phyloP scores from a whole-genome alignment of 2,329 filamentous ascomycete genomes.

The Fusarium sp. region DNA sequence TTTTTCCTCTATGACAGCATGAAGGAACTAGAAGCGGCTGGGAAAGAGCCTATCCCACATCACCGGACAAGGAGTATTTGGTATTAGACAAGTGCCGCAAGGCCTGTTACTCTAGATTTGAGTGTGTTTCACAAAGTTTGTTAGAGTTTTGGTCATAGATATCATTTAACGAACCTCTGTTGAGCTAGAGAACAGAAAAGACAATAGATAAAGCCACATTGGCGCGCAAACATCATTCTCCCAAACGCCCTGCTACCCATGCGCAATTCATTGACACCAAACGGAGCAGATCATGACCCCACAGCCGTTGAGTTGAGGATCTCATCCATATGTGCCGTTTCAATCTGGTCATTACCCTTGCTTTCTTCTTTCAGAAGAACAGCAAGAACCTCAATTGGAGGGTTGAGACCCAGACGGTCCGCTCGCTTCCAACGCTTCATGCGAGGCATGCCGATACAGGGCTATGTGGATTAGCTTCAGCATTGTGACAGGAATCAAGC shows the following conservation, averaged over 20 bases:
- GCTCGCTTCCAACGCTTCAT: conserved; percentile 90
- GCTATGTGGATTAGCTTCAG: conserved; percentile 56
- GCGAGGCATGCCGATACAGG: conserved; percentile 86
- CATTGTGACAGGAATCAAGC: not conserved
- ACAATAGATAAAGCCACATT: conserved; percentile 33
- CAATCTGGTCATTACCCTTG: conserved; percentile 61
- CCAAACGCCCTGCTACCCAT: conserved; percentile 39
- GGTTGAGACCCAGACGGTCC: conserved; percentile 81
- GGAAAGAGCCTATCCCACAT: conserved; percentile 73
- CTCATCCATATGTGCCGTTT: conserved; percentile 81
- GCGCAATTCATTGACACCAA: conserved; percentile 17
- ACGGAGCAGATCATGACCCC: conserved; percentile 46
- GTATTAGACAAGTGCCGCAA: conserved; percentile 68
- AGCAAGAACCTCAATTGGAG: conserved; percentile 89
- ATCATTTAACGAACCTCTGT: conserved; percentile 9
- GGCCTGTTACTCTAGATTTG: conserved; percentile 14
- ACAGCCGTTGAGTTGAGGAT: conserved; percentile 63
- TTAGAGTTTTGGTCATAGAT: conserved; percentile 36
- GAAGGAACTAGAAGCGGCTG: conserved; percentile 79
- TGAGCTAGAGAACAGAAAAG: conserved; percentile 26
- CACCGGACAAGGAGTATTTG: conserved; percentile 94
- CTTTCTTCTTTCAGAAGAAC: conserved; percentile 80
- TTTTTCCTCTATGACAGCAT: conserved; percentile 97
- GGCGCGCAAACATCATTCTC: conserved; percentile 27
- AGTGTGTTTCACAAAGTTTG: conserved; percentile 3